Percentiles rank a stretch among this genome's conserved stretches.
Conservation (phyloP, 2,329 filamentous ascomycete genomes). For the Calonectria naviculata region DNA sequence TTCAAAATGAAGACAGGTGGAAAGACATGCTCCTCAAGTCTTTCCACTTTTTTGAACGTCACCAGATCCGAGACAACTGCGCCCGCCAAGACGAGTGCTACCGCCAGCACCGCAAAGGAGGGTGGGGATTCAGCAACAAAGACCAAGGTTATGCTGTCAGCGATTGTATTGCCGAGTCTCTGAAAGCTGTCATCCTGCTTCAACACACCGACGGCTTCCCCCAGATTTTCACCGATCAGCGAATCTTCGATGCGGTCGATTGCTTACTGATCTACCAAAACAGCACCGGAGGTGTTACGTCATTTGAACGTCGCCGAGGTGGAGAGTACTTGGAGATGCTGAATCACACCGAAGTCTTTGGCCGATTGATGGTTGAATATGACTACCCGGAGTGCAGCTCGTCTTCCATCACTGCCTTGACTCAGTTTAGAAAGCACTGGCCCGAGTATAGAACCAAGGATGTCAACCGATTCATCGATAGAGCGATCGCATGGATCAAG, state of each 20-base stretch:
- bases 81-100: slow-evolving; percentile 82
- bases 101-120: slow-evolving; percentile 88
- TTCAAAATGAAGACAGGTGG: slow-evolving; percentile 80
- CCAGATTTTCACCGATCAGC: slow-evolving; percentile 75
- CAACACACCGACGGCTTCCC: slow-evolving; percentile 83
- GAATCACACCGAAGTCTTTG: slow-evolving; percentile 96
- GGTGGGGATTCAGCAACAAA: slow-evolving; percentile 94
- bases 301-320: slow-evolving; percentile 88
- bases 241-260: slow-evolving; percentile 88
- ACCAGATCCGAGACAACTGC: slow-evolving; percentile 89
- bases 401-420: slow-evolving; percentile 87
- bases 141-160: slow-evolving; percentile 94
- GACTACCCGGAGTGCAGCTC: slow-evolving; percentile 98
- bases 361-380: slow-evolving; percentile 96
- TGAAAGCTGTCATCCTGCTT: slow-evolving; percentile 86
- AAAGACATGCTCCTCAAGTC: slow-evolving; percentile 84
- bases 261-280: slow-evolving; percentile 96
- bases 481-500: slow-evolving; percentile 85
- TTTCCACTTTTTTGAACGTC: slow-evolving; percentile 85
- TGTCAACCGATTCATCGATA: slow-evolving; percentile 76
- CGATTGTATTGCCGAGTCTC: slow-evolving; percentile 90
- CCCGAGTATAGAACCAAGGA: slow-evolving; percentile 82
- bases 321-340: slow-evolving; percentile 82
- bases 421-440: slow-evolving; percentile 82
- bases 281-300: slow-evolving; percentile 83